Evolutionary conservation across 805 yeast genomes (phyloP), one percentile per base, ranked within the genome.

Genomic region (Candida pseudoglaebosa): DNA sequence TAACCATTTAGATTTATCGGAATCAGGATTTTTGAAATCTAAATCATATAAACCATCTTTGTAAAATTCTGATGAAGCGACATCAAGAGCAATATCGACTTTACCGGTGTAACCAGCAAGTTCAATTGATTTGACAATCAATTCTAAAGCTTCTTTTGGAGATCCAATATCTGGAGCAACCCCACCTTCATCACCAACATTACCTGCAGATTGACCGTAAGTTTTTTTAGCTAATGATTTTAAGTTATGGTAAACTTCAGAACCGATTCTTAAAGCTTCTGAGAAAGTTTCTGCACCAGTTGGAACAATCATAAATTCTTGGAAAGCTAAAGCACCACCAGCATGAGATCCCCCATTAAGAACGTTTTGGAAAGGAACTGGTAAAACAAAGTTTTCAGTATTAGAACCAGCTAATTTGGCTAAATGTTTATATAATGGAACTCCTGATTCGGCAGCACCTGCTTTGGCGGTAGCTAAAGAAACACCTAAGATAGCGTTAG

Each of bases 141-240:
- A 82, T 77, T 93, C 97, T 54, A 91, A 77, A 58, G 98, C 99
- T 81, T 91, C 98, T 71, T 80, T 86, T 65, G 99, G 91, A 57
- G 96, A 80, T 54, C 84, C 78, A 55, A 93, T 82, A 72, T 89
- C 87, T 72, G 99, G 99, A 61, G 99, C 99, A 77, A 91, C 96
- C 82, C 99, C 99, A 84, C 99, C 99, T 80, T 91, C 99, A 73
- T 91, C 99, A 82, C 99, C 99, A 67, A 91, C 99, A 77, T 91
- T 91, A 75, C 96, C 98, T 61, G 99, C 99, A 49, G 95, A 83
- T 65, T 87, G 84, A 67, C 99, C 99, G 84, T 91, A 93, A 70
- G 75, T 78, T 82, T 87, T 83, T 82, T 87, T 86, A 70, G 98
- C 84, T 61, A 85, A 75, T 52, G 90, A 71, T 80, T 93, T 93